A percentile compares a stretch with the other conserved stretches of the same genome.
Evolutionary conservation across 2,329 filamentous ascomycete genomes (phyloP).

Genomic region (Paecilomyces sp.): DNA sequence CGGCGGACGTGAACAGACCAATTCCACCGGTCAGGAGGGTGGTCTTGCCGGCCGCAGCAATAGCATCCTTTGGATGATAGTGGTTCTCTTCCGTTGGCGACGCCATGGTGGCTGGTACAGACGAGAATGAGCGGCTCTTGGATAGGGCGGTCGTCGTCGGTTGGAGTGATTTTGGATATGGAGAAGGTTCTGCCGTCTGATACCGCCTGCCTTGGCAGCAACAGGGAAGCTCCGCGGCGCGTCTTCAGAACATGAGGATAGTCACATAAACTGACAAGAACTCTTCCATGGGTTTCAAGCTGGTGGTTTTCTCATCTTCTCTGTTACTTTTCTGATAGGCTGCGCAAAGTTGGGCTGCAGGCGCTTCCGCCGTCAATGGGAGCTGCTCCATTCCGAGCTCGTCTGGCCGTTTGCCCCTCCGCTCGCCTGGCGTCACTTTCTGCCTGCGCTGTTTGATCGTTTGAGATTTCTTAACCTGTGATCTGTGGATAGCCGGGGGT

Average conservation of each 20-base stretch:
- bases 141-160: slow-evolving; percentile 9
- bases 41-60: slow-evolving; percentile 59
- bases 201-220: not conserved
- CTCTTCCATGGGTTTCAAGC: not conserved
- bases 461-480: not conserved
- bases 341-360: not conserved
- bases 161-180: slow-evolving; percentile 8
- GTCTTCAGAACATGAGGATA: not conserved
- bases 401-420: not conserved
- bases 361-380: not conserved
- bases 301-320: not conserved
- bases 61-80: slow-evolving; percentile 69
- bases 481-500: not conserved
- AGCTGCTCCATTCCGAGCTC: not conserved
- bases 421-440: not conserved
- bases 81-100: slow-evolving; percentile 38
- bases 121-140: slow-evolving; percentile 13
- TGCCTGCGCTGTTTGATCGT: not conserved
- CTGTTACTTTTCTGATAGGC: not conserved
- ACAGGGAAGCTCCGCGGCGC: not conserved
- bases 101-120: slow-evolving; percentile 38
- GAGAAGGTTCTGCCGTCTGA: not conserved
- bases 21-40: slow-evolving; percentile 58
- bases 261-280: not conserved
- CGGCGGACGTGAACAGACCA: slow-evolving; percentile 65